Base-by-base conservation (phyloP, 225 moss, liverwort and hornwort genomes). In the Marchantia polymorpha region DNA sequence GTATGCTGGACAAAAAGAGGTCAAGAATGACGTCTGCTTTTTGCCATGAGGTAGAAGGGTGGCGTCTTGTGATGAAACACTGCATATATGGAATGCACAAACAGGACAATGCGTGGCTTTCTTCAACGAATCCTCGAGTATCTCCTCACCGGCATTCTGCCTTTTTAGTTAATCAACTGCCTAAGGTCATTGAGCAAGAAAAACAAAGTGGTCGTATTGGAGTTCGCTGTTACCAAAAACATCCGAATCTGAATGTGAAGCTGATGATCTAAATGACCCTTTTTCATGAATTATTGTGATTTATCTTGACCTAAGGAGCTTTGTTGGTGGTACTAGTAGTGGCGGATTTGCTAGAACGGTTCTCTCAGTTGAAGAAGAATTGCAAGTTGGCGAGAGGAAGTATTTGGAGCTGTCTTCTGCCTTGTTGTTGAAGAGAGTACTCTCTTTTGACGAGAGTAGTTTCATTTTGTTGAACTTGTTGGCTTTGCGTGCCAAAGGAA, bases 11-110 rank as follows among this genome's bases (percentile, higher is more conserved):
- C 94, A 94, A 72, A 87, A 92, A 73, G 94, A 94, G 94, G 94
- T 92, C 71, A 79, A 75, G 81, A 82, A 89, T 79, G 91, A 90
- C 84, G 80, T 94, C 71, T 94, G 94, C 80, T 80, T 90, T 75
- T 78, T 94, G 80, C 84, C 92, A 81, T 91, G 92, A 80, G 86
- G 85, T 56, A 86, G 82, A 69, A 88, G 90, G 77, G 84, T 94
- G 63, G 94, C 92, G 46, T 94, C 94, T 20, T 94, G 94, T 87
- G 94, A 94, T 84, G 94, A 92, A 77, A 88, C 94, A 78, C 84
- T 94, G 48, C 94, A 92, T 55, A 81, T 94, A 77, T 94, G 94
- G 94, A 89, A 85, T 79, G 75, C 85, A 65, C 86, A 90, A 76
- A 90, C 89, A 76, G 94, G 92, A 69, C 89, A 89, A 46, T 92